Conservation (phyloP, 2,329 filamentous ascomycete genomes). For the Botrytis byssoidea region DNA sequence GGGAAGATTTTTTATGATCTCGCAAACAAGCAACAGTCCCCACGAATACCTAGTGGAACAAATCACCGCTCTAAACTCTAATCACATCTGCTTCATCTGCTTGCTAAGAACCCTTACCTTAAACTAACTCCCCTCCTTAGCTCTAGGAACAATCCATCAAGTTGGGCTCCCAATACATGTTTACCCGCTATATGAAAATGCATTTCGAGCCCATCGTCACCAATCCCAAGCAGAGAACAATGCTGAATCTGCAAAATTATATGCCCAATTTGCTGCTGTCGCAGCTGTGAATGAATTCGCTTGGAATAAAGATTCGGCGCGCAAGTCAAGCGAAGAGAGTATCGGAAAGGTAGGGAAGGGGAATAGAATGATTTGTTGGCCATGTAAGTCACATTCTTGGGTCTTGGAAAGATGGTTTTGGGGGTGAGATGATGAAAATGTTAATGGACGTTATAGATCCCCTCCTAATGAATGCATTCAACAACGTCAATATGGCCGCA, state of each 20-base stretch:
- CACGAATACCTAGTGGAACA: not conserved
- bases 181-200: conserved; percentile 67
- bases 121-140: conserved; percentile 38
- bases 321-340: conserved; percentile 45
- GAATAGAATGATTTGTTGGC: conserved; percentile 67
- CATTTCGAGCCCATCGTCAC: conserved; percentile 53
- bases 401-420: rapidly evolving
- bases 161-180: conserved; percentile 65
- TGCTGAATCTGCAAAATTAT: conserved; percentile 57
- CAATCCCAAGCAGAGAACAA: conserved; percentile 57
- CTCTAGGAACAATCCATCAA: conserved; percentile 54
- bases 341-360: conserved; percentile 55
- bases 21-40: not conserved
- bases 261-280: conserved; percentile 58
- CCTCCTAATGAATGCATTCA: conserved; percentile 70
- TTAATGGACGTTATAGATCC: conserved; percentile 50
- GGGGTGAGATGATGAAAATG: not conserved
- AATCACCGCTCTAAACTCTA: not conserved
- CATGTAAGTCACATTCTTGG: conserved; percentile 49
- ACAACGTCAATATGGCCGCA: conserved; percentile 62
- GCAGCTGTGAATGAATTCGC: conserved; percentile 53
- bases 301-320: conserved; percentile 53
- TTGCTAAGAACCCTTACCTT: not conserved
- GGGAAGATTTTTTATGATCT: not conserved
- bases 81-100: not conserved